Base-by-base conservation (phyloP, 768 basidiomycete species). In the Hysterangium stoloniferum region DNA sequence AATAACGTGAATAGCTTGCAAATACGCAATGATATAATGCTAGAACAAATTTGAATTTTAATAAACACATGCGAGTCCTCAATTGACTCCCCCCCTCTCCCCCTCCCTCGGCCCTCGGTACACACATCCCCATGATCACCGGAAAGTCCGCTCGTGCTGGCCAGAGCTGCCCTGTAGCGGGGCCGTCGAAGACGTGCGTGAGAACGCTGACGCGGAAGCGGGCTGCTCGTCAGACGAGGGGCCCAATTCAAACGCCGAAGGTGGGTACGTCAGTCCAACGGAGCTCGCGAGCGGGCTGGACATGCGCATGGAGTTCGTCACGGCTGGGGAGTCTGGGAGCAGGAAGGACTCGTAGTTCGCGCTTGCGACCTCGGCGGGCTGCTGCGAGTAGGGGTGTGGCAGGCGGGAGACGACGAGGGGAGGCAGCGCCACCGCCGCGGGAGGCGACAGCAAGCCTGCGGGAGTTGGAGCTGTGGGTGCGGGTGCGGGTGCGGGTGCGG, bases 301-400 rank as follows among this genome's bases (percentile, higher is more conserved):
- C 29, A 31, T 19, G 28, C 19, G 20, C 7, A 31, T 27, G 20
- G 20, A 19, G 9, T n/a, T 13, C 24, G 25, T 24, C 17, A 31
- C 6, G 11, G 9, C 29, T 33, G 28, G 49, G 11, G 34, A 9
- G n/a, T 48, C 34, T 24, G 49, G 49, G 15, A 27, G 40, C 49
- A 51, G 40, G 38, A 51, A 51, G 3, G 49, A 51, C 19, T 51
- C 49, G 40, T 51, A 51, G 12, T 27, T 42, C 4, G 40, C 32
- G 9, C 19, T 17, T 25, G 49, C 20, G 8, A 24, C 13, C 4
- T 40, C 29, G 15, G 49, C 27, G 37, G 19, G 22, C 13, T 13
- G 28, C 8, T 22, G 46, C 11, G 8, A 24, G 7, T 8, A 2
- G 17, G 20, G 46, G 27, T 25, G 28, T 11, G 19, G 13, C 32